Evolutionary conservation across 2,329 filamentous ascomycete species (phyloP), one percentile per base, ranked within the genome.

Genomic region (Exserohilum turcica): DNA sequence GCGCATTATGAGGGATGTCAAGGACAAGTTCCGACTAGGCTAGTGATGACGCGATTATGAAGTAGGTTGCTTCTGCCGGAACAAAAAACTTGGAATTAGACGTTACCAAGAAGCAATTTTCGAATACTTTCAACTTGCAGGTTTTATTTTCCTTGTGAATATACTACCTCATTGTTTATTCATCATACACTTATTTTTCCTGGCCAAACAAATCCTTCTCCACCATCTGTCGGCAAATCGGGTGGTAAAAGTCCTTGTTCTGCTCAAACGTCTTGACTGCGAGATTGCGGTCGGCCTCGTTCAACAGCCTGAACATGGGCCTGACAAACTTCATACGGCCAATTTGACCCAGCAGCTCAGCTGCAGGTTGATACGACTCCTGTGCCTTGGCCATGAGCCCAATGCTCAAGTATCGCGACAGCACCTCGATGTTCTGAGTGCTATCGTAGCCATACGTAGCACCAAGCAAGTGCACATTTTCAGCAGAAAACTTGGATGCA

Each of bases 251-350:
- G 58, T 92, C 87, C 76, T 84, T 89, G 73, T 96, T 88, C 82
- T 88, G 89, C 77, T 89, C 84, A 76, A 96, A 97, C 0, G 92
- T 96, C 72, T 86, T 80, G 47, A 93, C 76, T 0, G 94, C 93
- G 66, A 96, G 76, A 21, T 86, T 78, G 40, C 85, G 80, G 76
- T 97, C 88, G 33, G 90, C 84, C 72, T 86, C 86, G 67, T 88
- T 87, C 62, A 99, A 78, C 43, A 85, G 83, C 56, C 88, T 83
- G 78, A 88, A 97, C 68, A 97, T 77, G 18, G 93, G 91, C 42
- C 93, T 82, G 54, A 97, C 93, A 75, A 93, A 97, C 83, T 97
- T 97, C 94, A 99, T 97, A 52, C 94, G 82, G 10, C 94, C 94
- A 19, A 97, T 92, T 46, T 82, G 82, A 28, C 90, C 90, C 33